These are phyloP conservation scores for Naganishia onofrii DNA, from an alignment of 768 basidiomycete genomes.

Conservation along the genomic window DNA sequence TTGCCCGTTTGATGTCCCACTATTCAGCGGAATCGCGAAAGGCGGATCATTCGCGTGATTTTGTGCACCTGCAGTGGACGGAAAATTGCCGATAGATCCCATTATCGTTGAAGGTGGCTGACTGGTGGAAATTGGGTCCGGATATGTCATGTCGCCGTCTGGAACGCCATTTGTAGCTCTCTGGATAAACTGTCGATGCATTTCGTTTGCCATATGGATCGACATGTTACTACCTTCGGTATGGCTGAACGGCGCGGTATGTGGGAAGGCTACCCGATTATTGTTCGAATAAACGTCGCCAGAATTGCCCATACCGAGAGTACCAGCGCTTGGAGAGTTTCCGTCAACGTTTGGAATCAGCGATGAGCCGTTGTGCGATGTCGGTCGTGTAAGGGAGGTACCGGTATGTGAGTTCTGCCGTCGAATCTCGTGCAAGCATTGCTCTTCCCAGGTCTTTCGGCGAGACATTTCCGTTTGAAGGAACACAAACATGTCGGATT, in stretches of 20 bases:
- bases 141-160: background rate
- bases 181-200: background rate
- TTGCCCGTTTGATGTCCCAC: background rate
- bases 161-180: background rate
- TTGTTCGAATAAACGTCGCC: background rate
- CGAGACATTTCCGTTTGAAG: constrained; percentile 24
- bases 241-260: background rate
- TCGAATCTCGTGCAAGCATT: constrained; percentile 8
- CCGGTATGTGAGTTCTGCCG: background rate
- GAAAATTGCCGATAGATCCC: background rate
- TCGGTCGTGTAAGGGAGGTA: background rate
- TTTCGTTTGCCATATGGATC: background rate
- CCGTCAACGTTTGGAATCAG: background rate
- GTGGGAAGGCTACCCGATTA: background rate
- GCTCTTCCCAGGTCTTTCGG: constrained; percentile 25
- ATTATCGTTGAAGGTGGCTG: background rate
- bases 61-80: background rate
- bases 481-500: constrained; percentile 17
- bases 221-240: background rate
- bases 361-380: background rate
- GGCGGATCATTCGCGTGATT: background rate
- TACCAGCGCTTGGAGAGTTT: background rate
- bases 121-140: background rate
- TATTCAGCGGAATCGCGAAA: background rate
- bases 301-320: too few relatives aligned